These are phyloP conservation scores for Bertia moriformis DNA, from an alignment of 2,329 filamentous ascomycete species.

Conservation along the genomic window DNA sequence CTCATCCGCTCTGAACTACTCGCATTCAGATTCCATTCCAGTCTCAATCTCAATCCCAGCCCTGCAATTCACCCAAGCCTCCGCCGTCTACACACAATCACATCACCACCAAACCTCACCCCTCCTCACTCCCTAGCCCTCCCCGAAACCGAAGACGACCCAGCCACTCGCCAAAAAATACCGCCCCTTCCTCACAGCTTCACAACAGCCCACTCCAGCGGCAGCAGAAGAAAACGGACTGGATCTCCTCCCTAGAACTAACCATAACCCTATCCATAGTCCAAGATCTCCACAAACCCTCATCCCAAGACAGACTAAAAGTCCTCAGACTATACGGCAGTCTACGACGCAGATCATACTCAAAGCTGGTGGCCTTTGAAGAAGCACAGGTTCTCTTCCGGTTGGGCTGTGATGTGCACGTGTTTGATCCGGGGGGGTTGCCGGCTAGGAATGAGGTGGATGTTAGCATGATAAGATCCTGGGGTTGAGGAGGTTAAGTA, in stretches of 20 bases:
- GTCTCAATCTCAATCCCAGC: too few relatives aligned
- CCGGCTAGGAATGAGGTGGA: slow-evolving; percentile 49
- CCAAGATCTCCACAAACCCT: slow-evolving; percentile 19
- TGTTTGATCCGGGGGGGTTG: slow-evolving; percentile 41
- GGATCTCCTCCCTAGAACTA: slow-evolving; percentile 40
- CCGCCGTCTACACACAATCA: too few relatives aligned
- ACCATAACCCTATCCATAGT: slow-evolving; percentile 33
- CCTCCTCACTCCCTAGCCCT: slow-evolving; percentile 34
- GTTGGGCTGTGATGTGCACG: slow-evolving; percentile 50
- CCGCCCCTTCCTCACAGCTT: slow-evolving; percentile 37
- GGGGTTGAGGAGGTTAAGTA: slow-evolving; percentile 43
- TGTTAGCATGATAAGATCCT: slow-evolving; percentile 45
- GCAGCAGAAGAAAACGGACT: too few relatives aligned
- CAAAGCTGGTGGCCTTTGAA: slow-evolving; percentile 43
- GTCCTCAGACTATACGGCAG: slow-evolving; percentile 49
- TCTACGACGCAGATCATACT: slow-evolving; percentile 43
- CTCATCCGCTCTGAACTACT: too few relatives aligned
- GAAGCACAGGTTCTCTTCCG: slow-evolving; percentile 43
- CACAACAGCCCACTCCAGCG: slow-evolving; percentile 10
- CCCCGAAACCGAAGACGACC: slow-evolving; percentile 26
- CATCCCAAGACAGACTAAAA: slow-evolving; percentile 24
- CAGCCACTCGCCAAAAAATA: slow-evolving; percentile 28
- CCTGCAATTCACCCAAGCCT: too few relatives aligned
- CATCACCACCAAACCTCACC: too few relatives aligned
- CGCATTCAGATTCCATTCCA: too few relatives aligned